Evolutionary conservation across 805 yeast species (phyloP).

Genomic region (Candida namnaoensis): DNA sequence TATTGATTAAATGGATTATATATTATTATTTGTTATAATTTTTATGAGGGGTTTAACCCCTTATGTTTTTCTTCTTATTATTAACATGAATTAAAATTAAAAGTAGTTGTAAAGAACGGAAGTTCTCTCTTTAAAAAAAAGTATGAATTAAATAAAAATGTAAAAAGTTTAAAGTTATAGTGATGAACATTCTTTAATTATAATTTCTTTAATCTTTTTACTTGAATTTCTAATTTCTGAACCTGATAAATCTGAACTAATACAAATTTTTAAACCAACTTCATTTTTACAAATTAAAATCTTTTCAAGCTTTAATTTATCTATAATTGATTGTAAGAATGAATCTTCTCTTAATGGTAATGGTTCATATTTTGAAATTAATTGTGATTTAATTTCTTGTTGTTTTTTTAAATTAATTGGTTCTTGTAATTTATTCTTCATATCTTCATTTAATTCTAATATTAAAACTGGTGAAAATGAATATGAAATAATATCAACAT

Average conservation of each 20-base stretch:
- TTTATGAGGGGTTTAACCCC: too few species aligned
- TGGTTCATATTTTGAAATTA: too few species aligned
- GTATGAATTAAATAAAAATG: too few species aligned
- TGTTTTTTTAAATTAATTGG: background rate
- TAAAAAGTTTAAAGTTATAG: too few species aligned
- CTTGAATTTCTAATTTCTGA: background rate
- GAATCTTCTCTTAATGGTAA: conserved; percentile 20
- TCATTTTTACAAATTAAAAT: conserved; percentile 39
- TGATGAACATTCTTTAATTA: background rate
- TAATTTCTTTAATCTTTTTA: background rate
- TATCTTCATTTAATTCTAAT: conserved; percentile 44
- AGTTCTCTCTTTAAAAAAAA: too few species aligned
- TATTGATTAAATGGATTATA: too few species aligned
- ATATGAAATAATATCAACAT: conserved; percentile 45
- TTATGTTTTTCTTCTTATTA: too few species aligned
- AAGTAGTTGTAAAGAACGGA: too few species aligned
- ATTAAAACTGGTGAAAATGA: conserved; percentile 63
- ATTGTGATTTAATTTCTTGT: too few species aligned
- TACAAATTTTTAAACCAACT: background rate
- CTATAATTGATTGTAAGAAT: conserved; percentile 60
- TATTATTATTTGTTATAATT: too few species aligned
- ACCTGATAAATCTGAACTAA: background rate
- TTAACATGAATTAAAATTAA: too few species aligned
- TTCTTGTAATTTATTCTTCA: conserved; percentile 27
- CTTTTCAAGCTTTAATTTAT: conserved; percentile 39